Evolutionary conservation across 441 rosid species (phyloP), one percentile per base, ranked within the genome.

Genomic region (Erodium texanum): DNA sequence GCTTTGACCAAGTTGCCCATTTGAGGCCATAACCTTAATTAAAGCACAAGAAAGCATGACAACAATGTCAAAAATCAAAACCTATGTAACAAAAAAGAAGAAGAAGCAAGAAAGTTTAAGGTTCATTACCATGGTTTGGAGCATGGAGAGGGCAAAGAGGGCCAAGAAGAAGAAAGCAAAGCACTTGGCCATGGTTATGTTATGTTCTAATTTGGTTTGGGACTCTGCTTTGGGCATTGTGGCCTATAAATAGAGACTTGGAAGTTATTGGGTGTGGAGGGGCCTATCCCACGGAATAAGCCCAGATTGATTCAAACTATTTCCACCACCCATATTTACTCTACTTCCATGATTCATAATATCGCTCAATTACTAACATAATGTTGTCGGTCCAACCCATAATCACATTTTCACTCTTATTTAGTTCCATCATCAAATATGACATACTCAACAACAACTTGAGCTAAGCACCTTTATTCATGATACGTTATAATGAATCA

Each of bases 1-100:
- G 18, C 58, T 18, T n/a, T n/a, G 58, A n/a, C 58, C 58, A 50
- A 50, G 58, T n/a, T n/a, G 58, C 58, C 14, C 58, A 50, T 50
- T 50, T n/a, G 58, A 48, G 54, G 54, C 54, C 54, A 48, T 48
- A 48, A 48, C 54, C 54, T n/a, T n/a, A 1, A 1, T 50, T 5
- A 50, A 50, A 50, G n/a, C 58, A n/a, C 58, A 50, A n/a, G 56
- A n/a, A 50, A 50, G 0, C 56, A 50, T n/a, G 20, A 50, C 56
- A 50, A 50, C 56, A 50, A 50, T 50, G 58, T n/a, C 58, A 50
- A n/a, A 16, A 50, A 48, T 5, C 56, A 48, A 38, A 38, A 38
- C 8, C 56, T 48, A 14, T 15, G 6, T 38, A 7, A 7, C 11
- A 50, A 50, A 50, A 50, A 50, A 27, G 29, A 27, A 27, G 29